Evolutionary conservation across 2,329 filamentous ascomycete genomes (phyloP).

Genomic region (Colletotrichum euphorbiae): DNA sequence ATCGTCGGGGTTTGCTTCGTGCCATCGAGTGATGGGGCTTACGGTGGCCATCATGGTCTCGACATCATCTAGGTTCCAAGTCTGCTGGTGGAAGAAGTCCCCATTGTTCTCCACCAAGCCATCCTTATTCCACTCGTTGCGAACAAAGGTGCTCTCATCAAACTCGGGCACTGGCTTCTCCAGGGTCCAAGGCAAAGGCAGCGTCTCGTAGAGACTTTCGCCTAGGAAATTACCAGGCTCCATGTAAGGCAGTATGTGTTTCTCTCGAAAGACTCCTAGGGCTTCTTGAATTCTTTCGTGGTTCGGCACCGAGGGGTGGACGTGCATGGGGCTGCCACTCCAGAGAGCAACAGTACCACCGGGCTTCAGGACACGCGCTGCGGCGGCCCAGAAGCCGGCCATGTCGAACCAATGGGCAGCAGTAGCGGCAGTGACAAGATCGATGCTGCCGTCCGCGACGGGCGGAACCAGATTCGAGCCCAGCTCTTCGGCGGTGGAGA

Average conservation of each 20-base stretch:
- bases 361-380: slow-evolving; percentile 59
- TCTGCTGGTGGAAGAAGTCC: slow-evolving; percentile 44
- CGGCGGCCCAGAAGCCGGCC: slow-evolving; percentile 59
- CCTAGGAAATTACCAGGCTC: slow-evolving; percentile 56
- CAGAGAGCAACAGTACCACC: slow-evolving; percentile 68
- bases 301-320: slow-evolving; percentile 52
- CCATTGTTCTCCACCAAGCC: slow-evolving; percentile 41
- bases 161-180: slow-evolving; percentile 50
- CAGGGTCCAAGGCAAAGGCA: slow-evolving; percentile 63
- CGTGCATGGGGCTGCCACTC: slow-evolving; percentile 48
- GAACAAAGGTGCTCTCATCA: slow-evolving; percentile 51
- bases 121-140: slow-evolving; percentile 56
- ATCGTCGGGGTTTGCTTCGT: slow-evolving; percentile 55
- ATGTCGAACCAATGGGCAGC: slow-evolving; percentile 71
- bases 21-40: slow-evolving; percentile 57
- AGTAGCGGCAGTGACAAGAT: slow-evolving; percentile 62
- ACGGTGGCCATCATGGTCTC: slow-evolving; percentile 52
- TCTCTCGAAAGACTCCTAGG: slow-evolving; percentile 52
- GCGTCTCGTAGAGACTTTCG: slow-evolving; percentile 53
- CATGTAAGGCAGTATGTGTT: slow-evolving; percentile 52
- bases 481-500: slow-evolving; percentile 59
- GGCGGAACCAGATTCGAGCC: slow-evolving; percentile 45
- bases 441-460: slow-evolving; percentile 53
- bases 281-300: slow-evolving; percentile 54
- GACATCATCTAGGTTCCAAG: slow-evolving; percentile 48